Conservation (phyloP, 148 eudicot species). For the Suaeda aralocaspica region DNA sequence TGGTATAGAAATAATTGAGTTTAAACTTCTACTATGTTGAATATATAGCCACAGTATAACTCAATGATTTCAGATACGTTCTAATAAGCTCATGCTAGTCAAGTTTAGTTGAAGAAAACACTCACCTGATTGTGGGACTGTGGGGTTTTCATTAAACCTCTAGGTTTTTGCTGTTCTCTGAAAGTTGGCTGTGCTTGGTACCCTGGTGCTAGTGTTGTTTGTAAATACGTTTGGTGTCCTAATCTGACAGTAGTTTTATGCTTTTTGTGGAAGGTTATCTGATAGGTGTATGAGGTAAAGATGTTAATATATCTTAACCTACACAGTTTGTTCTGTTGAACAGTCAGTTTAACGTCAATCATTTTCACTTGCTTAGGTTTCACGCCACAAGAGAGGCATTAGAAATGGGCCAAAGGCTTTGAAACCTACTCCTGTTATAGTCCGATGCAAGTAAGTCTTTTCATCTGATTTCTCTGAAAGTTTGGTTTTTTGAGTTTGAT, state of each 20-base stretch:
- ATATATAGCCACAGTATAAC: not conserved
- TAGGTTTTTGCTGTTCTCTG: not conserved
- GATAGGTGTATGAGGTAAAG: not conserved
- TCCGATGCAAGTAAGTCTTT: conserved; percentile 78
- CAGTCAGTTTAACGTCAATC: not conserved
- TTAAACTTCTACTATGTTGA: not conserved
- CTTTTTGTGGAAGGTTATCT: not conserved
- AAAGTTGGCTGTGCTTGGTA: not conserved
- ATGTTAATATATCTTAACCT: not conserved
- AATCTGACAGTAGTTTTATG: not conserved
- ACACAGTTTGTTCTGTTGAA: not conserved
- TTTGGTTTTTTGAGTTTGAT: not conserved
- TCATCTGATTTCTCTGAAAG: not conserved
- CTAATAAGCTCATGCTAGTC: not conserved
- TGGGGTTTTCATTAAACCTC: not conserved
- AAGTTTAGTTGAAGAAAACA: not conserved
- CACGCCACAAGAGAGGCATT: conserved; percentile 69
- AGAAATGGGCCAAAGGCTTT: conserved; percentile 92
- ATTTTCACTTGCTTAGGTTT: conserved; percentile 39
- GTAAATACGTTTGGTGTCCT: not conserved
- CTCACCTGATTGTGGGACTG: not conserved
- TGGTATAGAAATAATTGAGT: not conserved
- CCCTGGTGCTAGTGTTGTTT: not conserved
- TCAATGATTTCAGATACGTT: too few species aligned
- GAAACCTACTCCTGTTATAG: conserved; percentile 82